Base-by-base conservation (phyloP, 805 yeast genomes). In the Kodamaea sagamina region DNA sequence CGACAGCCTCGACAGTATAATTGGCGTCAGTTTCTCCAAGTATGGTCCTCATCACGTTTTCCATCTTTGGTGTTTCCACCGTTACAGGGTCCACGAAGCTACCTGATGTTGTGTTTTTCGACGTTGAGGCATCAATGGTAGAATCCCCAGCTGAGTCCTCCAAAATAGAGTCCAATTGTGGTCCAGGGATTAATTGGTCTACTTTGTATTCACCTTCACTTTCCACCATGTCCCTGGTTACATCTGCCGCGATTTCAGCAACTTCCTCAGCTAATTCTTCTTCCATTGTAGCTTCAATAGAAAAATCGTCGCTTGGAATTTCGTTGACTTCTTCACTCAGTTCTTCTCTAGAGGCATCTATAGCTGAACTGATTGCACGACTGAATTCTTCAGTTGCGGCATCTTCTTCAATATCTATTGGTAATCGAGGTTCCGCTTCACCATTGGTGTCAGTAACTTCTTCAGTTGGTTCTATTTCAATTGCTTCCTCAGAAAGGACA, bases 11-110 rank as follows among this genome's bases (percentile, higher is more conserved):
- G 15, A 29, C 34, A 15, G 34, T 29, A 8, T 29, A 29, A 16
- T 29, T 29, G 7, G 34, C 34, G 15, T 29, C 34, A n/a, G 34
- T 29, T 29, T 29, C 34, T 15, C 34, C 34, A 29, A 29, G 34
- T 4, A 29, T 29, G 10, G 34, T 29, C 15, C 34, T 29, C 34
- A 29, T 29, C 3, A 29, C 34, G 7, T 29, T 29, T 10, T 29
- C 34, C 34, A 29, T 29, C 34, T 13, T 29, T 4, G 34, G 34
- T 4, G 34, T 29, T 17, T 29, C 34, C 4, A 29, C 34, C 10
- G 34, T 29, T 15, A 19, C 15, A n/a, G 34, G 34, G 11, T 29
- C 34, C 17, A 29, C 15, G 11, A 29, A 13, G 11, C 34, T 29
- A 4, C 34, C 34, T 9, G 21, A 6, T 2, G 34, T 29, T 8